A percentile compares a stretch with the other conserved stretches of the same genome.
Evolutionary conservation across 73 alveolate species (phyloP).

Genomic region (Paraurostyla sp.): DNA sequence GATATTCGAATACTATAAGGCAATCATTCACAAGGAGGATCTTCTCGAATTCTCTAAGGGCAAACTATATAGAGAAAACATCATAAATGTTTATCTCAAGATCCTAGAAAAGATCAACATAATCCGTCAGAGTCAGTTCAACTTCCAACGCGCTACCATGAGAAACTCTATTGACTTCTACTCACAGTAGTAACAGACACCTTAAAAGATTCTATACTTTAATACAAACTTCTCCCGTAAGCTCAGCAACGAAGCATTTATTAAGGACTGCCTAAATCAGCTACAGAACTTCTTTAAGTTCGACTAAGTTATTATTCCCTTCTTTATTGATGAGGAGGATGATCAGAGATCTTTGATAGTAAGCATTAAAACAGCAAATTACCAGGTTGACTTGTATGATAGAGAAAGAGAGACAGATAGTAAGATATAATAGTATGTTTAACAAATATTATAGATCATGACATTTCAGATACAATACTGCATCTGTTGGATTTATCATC

Average conservation of each 20-base stretch:
- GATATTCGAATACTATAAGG: slow-evolving; percentile 47
- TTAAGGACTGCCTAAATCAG: slow-evolving; percentile 29
- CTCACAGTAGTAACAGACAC: slow-evolving; percentile 7
- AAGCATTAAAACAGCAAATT: slow-evolving; percentile 17
- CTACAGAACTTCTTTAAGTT: slow-evolving; percentile 39
- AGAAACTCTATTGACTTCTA: slow-evolving; percentile 22
- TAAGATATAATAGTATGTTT: background rate
- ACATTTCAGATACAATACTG: slow-evolving; percentile 35
- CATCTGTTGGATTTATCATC: slow-evolving; percentile 53
- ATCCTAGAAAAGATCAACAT: slow-evolving; percentile 31
- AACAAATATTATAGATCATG: slow-evolving; percentile 53
- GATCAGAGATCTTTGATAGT: slow-evolving; percentile 39
- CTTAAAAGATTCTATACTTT: slow-evolving; percentile 40
- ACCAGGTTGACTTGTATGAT: slow-evolving; percentile 40
- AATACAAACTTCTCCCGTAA: slow-evolving; percentile 36
- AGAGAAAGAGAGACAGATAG: slow-evolving; percentile 58
- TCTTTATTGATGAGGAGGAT: slow-evolving; percentile 50
- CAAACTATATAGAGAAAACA: slow-evolving; percentile 18
- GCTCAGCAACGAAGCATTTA: background rate
- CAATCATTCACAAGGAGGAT: slow-evolving; percentile 41
- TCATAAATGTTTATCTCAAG: slow-evolving; percentile 46
- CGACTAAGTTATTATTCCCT: slow-evolving; percentile 30
- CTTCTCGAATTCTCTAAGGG: slow-evolving; percentile 44
- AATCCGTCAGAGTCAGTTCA: background rate
- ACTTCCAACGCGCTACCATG: slow-evolving; percentile 42